Evolutionary conservation across 768 basidiomycete genomes (phyloP).

Genomic region (Dacryopinax spathularia): DNA sequence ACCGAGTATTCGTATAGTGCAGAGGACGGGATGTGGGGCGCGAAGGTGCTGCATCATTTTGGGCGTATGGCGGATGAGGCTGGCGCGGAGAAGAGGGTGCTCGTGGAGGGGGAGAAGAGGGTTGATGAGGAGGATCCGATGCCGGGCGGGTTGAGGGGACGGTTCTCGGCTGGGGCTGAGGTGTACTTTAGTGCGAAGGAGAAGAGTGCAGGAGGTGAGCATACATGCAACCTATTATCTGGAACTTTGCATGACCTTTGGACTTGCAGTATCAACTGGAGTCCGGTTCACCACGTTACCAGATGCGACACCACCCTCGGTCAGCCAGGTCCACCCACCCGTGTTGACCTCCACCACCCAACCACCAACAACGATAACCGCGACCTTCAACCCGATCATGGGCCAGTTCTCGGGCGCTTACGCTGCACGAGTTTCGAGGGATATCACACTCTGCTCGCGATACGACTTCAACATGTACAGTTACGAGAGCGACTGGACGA

Average conservation of each 20-base stretch:
- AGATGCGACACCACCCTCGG: conserved; percentile 55
- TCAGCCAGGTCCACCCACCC: conserved; percentile 19
- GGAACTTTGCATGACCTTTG: conserved; percentile 4
- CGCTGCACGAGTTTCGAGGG: conserved; percentile 70
- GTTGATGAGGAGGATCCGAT: conserved; percentile 91
- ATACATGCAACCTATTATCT: neutral
- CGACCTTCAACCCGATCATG: conserved; percentile 90
- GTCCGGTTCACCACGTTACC: conserved; percentile 88
- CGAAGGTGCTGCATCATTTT: conserved; percentile 82
- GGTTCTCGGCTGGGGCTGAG: conserved; percentile 85
- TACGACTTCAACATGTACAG: conserved; percentile 97
- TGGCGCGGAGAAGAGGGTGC: conserved; percentile 23
- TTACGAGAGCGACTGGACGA: conserved; percentile 90
- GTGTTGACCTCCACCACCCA: conserved; percentile 36
- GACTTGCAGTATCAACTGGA: conserved; percentile 64
- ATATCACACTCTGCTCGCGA: conserved; percentile 72
- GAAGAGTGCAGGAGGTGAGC: conserved; percentile 76
- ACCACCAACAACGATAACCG: conserved; percentile 88
- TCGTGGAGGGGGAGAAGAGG: conserved; percentile 39
- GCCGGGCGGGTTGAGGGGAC: conserved; percentile 78
- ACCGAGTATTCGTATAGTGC: conserved; percentile 91
- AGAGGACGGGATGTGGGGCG: conserved; percentile 86
- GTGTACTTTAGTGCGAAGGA: conserved; percentile 88
- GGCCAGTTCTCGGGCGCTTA: conserved; percentile 88
- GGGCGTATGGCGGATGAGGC: conserved; percentile 42